These are phyloP conservation scores for Collybiopsis luxurians DNA, from an alignment of 768 basidiomycete genomes.

Conservation along the genomic window DNA sequence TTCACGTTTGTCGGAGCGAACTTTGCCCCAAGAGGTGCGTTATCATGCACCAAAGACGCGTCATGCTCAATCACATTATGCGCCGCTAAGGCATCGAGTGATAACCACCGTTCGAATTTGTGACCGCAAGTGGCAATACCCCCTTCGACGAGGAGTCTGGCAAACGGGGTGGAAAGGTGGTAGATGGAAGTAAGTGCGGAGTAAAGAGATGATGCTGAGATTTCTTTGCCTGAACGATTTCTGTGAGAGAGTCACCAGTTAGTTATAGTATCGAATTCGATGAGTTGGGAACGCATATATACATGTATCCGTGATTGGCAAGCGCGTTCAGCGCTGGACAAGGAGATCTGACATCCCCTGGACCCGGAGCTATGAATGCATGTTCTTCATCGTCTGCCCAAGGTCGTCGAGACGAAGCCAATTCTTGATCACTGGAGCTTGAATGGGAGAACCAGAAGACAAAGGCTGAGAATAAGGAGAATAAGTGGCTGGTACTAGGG, in stretches of 20 bases:
- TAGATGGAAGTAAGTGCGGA: background rate
- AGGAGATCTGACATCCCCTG: background rate
- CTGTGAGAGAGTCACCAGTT: background rate
- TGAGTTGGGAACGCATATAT: background rate
- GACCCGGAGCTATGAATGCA: background rate
- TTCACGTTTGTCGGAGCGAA: constrained; percentile 34
- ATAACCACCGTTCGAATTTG: constrained; percentile 23
- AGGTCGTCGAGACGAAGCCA: background rate
- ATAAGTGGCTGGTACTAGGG: no score
- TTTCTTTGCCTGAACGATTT: constrained; percentile 3
- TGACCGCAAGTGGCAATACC: constrained; percentile 30
- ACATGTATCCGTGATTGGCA: constrained; percentile 7
- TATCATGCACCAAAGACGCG: constrained; percentile 39
- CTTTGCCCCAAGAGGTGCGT: constrained; percentile 25
- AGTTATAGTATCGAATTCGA: background rate
- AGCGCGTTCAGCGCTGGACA: constrained; percentile 6
- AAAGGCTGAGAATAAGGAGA: no score
- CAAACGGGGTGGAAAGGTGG: background rate
- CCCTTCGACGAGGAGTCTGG: background rate
- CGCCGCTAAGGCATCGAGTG: constrained; percentile 38
- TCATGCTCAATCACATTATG: constrained; percentile 50
- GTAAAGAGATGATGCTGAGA: background rate
- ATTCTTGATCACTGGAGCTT: no score
- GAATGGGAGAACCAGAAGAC: no score
- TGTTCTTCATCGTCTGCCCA: background rate